Evolutionary conservation across 208 protist genomes (phyloP), one percentile per base, ranked within the genome.

Genomic region (Acanthamoeba healyi): DNA sequence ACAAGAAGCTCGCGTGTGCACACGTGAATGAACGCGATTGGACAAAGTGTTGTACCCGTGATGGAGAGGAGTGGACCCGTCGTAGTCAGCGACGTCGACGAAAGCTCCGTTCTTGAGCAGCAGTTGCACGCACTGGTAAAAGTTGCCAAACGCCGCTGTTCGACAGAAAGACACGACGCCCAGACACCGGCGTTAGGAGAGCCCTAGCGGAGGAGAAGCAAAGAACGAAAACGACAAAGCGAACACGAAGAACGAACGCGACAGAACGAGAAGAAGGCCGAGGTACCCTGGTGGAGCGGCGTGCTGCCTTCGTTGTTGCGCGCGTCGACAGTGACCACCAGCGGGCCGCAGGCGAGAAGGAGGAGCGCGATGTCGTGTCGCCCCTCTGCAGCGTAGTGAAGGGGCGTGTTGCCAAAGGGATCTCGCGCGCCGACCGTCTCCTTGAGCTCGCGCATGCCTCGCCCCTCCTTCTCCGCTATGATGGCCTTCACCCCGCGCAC

Each of bases 221-320:
- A n/a, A n/a, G n/a, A n/a, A 70, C 29, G 22, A 34, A n/a, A 36
- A 34, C 7, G n/a, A 70, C 19, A 70, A 34, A 7, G n/a, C 61
- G 61, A 70, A 70, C 9, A 26, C 6, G 29, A 70, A 70, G 61
- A 70, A 70, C 61, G 61, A 70, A 70, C 9, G 15, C 61, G 61
- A 70, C 61, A 70, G 49, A 54, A 15, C 49, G 49, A 54, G 49
- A 15, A 15, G 49, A 54, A 15, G 49, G 49, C 10, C 10, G 9
- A n/a, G n/a, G n/a, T n/a, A 15, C 38, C 72, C 26, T 51, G 34
- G 72, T 82, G 72, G 38, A 82, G 42, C 6, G 72, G 72, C 38
- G 72, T 82, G 72, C 72, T 54, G 72, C 72, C 72, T 42, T 82
- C 72, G 38, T 82, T 82, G 72, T 82, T 51, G n/a, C 72, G 34